Percentiles rank a stretch among this genome's conserved stretches.
These are phyloP conservation scores for Neoscytalidium dimidiatum DNA, from an alignment of 2,329 filamentous ascomycete genomes.

Conservation along the genomic window DNA sequence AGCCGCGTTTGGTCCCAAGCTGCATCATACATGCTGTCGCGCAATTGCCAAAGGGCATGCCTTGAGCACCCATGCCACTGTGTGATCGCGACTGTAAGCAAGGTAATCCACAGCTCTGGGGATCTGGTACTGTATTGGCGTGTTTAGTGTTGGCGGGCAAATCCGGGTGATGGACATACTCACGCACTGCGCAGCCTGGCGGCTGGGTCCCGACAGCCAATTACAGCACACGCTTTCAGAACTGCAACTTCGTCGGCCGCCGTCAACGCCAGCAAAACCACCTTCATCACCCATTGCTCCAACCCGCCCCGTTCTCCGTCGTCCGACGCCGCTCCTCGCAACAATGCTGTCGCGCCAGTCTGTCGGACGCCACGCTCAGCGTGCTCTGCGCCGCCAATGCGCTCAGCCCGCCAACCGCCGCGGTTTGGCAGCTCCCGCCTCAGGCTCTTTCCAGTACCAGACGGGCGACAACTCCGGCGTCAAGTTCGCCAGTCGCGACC, in stretches of 20 bases:
- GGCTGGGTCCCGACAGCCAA: constrained; percentile 8
- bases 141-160: background rate
- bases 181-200: background rate
- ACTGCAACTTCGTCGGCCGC: constrained; percentile 19
- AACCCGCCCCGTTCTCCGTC: constrained; percentile 50
- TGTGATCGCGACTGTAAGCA: background rate
- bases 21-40: background rate
- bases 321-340: constrained; percentile 33
- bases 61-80: background rate
- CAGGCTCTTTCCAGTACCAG: constrained; percentile 82
- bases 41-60: background rate
- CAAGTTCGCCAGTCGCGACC: constrained; percentile 90
- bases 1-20: background rate
- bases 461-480: constrained; percentile 81
- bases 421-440: constrained; percentile 68
- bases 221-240: constrained; percentile 11
- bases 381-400: constrained; percentile 61
- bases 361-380: constrained; percentile 64
- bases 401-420: constrained; percentile 58
- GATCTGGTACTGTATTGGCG: background rate
- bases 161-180: constrained; percentile 5
- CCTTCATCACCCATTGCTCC: constrained; percentile 45
- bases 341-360: constrained; percentile 70
- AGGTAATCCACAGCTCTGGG: background rate
- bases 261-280: constrained; percentile 38